Base-by-base conservation (phyloP, 2,329 filamentous ascomycete species). In the Claviceps sp. region DNA sequence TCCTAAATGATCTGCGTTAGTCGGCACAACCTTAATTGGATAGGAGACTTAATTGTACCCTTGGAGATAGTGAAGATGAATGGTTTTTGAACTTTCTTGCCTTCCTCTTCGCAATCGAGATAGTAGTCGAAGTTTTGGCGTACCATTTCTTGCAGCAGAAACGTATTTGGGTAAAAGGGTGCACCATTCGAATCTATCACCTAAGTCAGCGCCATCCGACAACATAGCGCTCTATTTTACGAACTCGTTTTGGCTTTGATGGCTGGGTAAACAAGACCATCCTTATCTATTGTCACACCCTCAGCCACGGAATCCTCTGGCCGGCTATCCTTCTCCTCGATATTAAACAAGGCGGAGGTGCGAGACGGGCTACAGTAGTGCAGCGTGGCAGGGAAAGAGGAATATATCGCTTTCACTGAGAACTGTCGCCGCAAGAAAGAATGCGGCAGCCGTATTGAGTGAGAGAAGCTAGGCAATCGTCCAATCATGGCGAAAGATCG, bases 151-250 rank as follows among this genome's bases (percentile, higher is more conserved):
- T 60, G 57, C 55, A 55, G 54, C 45, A 48, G 52, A n/a, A 58
- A 58, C 1, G 58, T 59, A 42, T 60, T 58, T 4, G 58, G 58
- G n/a, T 51, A 58, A 57, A 59, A 57, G 36, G 53, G 36, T 1
- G 54, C 56, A 18, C 58, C 57, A 41, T 59, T 60, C 1, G 54
- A 58, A 7, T 49, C 56, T 57, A 46, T 20, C 20, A 14, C 8
- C 30, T 2, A 6, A 6, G 43, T 46, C 42, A 53, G 51, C 11
- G 41, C 14, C 22, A 9, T 9, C 30, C 30, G 30, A 4, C n/a
- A 49, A 13, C 5, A 30, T 13, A 43, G 20, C 41, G n/a, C 22
- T 26, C 34, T 16, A 24, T 18, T 26, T 41, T 34, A 26, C 41
- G 41, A 22, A 42, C 45, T 16, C 2, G 52, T 52, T 20, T 34